Base-by-base conservation (phyloP, 768 basidiomycete species). In the Mycena galericulata region DNA sequence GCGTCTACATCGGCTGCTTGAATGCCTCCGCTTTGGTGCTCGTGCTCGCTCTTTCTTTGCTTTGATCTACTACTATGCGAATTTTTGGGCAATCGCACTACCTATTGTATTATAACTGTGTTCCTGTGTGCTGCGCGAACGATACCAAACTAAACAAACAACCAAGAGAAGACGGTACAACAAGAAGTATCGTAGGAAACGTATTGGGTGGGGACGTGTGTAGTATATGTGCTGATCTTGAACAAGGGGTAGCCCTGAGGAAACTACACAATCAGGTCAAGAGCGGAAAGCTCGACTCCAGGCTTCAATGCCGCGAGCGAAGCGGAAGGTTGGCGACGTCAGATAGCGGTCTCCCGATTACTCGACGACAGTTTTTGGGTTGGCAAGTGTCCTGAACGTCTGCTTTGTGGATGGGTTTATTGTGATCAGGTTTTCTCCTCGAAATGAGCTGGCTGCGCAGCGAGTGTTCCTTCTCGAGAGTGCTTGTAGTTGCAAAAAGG, bases 1-100 rank as follows among this genome's bases (percentile, higher is more conserved):
- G 58, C 59, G 18, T 57, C 68, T 40, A 55, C 47, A 36, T 72
- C 62, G 30, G 66, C 64, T 49, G 54, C 62, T 36, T 68, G 43
- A 67, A 68, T 45, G 32, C 12, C 26, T 10, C 6, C 18, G 36
- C n/a, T 67, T 47, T 69, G 47, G n/a, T 22, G 38, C 34, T 65
- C 36, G n/a, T n/a, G n/a, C 57, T 47, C 58, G 27, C 5, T 47
- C 45, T 38, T 29, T 34, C 47, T 27, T 64, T 41, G 36, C 54
- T 47, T 46, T 51, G n/a, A n/a, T n/a, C n/a, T n/a, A n/a, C n/a
- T n/a, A n/a, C n/a, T n/a, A n/a, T n/a, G n/a, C 54, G 62, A 46
- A 40, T 56, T 43, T 49, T 17, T 26, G 38, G 34, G 17, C 63
- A 24, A 43, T 32, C 32, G 29, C 32, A 34, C 15, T 54, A 15